phyloP scores from a whole-genome alignment of 2,329 filamentous ascomycete species.

The Aspergillus ustus region DNA sequence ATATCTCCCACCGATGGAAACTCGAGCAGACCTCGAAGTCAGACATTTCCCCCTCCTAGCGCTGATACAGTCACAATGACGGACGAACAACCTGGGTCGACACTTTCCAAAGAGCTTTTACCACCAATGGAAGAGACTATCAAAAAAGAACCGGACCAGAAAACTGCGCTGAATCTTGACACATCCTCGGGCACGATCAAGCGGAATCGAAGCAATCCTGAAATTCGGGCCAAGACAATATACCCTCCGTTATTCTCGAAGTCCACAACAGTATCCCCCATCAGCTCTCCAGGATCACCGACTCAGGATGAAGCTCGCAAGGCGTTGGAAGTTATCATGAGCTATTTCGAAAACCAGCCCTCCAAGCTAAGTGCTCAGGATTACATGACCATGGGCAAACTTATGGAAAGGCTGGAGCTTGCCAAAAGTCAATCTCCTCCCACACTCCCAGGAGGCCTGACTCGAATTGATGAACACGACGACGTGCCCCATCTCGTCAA shows the following conservation, averaged over 20 bases:
- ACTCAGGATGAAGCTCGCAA: conserved; percentile 84
- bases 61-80: conserved; percentile 56
- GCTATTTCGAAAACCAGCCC: conserved; percentile 76
- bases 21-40: conserved; percentile 78
- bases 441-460: conserved; percentile 48
- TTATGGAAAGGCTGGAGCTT: conserved; percentile 84
- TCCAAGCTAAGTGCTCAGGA: conserved; percentile 76
- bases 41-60: conserved; percentile 76
- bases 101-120: conserved; percentile 43
- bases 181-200: conserved; percentile 44
- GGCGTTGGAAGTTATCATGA: conserved; percentile 80
- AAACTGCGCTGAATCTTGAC: conserved; percentile 26
- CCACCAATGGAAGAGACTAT: conserved; percentile 56
- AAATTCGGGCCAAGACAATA: conserved; percentile 49
- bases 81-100: conserved; percentile 56
- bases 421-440: conserved; percentile 53
- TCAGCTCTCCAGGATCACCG: conserved; percentile 67
- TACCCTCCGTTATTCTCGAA: conserved; percentile 44
- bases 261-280: conserved; percentile 51
- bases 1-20: conserved; percentile 55
- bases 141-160: conserved; percentile 53
- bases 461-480: conserved; percentile 49
- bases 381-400: conserved; percentile 74
- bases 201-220: conserved; percentile 50
- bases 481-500: conserved; percentile 48